phyloP scores from a whole-genome alignment of 257 asterid genomes.

The Jacaranda mimosifolia region DNA sequence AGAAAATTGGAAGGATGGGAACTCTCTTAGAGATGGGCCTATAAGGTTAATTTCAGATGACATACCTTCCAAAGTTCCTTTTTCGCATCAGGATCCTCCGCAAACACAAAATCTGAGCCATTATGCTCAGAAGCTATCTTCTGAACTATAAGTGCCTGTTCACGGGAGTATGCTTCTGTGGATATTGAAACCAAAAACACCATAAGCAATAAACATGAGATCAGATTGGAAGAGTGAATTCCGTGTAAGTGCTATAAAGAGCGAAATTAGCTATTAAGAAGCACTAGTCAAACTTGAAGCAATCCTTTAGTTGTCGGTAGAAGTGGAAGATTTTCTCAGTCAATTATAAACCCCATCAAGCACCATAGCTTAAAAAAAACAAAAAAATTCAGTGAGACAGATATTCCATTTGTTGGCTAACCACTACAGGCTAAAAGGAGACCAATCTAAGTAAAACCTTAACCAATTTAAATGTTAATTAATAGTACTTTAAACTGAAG shows the following conservation, averaged over 20 bases:
- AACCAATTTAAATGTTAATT: background rate
- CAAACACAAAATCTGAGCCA: slow-evolving; percentile 90
- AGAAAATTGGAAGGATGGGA: background rate
- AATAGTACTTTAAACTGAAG: background rate
- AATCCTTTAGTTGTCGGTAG: background rate
- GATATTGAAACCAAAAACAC: slow-evolving; percentile 28
- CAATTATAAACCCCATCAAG: background rate
- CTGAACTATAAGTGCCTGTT: slow-evolving; percentile 90
- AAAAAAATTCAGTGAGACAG: background rate
- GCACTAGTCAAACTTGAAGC: background rate
- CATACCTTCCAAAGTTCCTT: slow-evolving; percentile 95
- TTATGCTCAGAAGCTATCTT: slow-evolving; percentile 88
- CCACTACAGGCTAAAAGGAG: background rate
- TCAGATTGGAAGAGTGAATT: slow-evolving; percentile 20
- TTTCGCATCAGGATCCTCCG: slow-evolving; percentile 88
- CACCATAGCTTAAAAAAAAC: background rate
- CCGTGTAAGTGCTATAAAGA: slow-evolving; percentile 7
- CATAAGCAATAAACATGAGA: slow-evolving; percentile 24
- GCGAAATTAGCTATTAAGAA: background rate
- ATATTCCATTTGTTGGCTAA: background rate
- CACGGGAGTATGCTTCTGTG: slow-evolving; percentile 88
- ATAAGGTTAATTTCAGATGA: slow-evolving; percentile 13
- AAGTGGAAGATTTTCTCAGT: background rate
- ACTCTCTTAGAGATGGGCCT: background rate
- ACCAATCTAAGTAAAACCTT: background rate